Base-by-base conservation (phyloP, 108 stramenopile species). In the Skeletonema menzelii region DNA sequence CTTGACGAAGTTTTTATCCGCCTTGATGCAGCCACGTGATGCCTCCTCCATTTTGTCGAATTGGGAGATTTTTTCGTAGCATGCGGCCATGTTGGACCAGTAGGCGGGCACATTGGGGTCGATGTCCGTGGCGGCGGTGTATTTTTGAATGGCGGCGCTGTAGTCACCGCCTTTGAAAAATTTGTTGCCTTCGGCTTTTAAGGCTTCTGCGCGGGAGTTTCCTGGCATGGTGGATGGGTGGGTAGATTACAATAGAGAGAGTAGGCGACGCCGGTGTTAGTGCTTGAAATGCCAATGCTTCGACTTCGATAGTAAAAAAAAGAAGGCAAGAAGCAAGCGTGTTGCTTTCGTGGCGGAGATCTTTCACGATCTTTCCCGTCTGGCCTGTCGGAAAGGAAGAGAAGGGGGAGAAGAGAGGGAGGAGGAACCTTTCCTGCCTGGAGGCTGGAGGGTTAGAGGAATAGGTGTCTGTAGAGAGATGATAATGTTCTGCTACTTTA, bases 1-100 rank as follows among this genome's bases (percentile, higher is more conserved):
- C 81, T 99, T 99, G 66, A 99, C 92, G 66, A 98, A 99, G 53
- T 74, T 82, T 67, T 94, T 95, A 70, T 99, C 95, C 14, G 95
- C 96, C 77, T 91, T 90, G 76, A 99, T 92, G 77, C 98, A 99
- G n/a, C 78, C 60, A 31, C 90, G 82, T 20, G 86, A 91, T 35
- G 97, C 98, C 5, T 92, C 88, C 24, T 86, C 97, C 85, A 97
- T 94, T 38, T 97, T 84, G 56, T 96, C 92, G 87, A 86, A 99
- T 27, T 95, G 68, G 31, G 84, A 62, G 27, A 99, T 67, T 63
- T 97, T 98, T 77, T 98, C 98, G 85, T 91, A 95, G 59, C 90
- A 95, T 10, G 92, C 93, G 20, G 95, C 91, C 88, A 91, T 91
- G 87, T 96, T 96, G 67, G 87, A 88, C 89, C 87, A 94, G 81